These are phyloP conservation scores for Colletotrichum somersetense DNA, from an alignment of 2,329 filamentous ascomycete genomes.

Conservation along the genomic window DNA sequence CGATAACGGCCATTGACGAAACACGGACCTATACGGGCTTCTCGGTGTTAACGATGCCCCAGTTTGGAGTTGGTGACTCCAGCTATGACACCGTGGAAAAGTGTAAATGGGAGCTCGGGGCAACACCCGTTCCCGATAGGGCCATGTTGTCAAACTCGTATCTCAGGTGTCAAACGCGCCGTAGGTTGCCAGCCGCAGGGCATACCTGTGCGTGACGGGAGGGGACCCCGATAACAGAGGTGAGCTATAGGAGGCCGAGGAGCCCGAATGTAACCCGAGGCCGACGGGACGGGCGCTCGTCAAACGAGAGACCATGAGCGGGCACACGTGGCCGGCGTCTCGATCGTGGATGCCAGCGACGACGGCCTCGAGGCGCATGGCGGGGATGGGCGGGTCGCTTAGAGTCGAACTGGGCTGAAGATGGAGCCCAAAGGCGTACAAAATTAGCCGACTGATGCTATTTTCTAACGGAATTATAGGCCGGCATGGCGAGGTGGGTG, in stretches of 20 bases:
- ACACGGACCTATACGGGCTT: background rate
- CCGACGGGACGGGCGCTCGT: background rate
- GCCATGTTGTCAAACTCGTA: background rate
- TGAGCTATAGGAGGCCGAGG: background rate
- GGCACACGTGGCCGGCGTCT: background rate
- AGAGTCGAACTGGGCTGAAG: slow-evolving; percentile 17
- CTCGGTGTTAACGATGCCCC: background rate
- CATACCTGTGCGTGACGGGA: background rate
- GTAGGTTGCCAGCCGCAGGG: background rate
- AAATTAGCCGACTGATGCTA: slow-evolving; percentile 36
- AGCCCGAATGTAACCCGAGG: background rate
- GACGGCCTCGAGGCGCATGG: slow-evolving; percentile 5
- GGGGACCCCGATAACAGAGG: background rate
- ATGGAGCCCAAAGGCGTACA: slow-evolving; percentile 16
- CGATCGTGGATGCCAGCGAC: background rate
- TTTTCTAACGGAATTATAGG: slow-evolving; percentile 26
- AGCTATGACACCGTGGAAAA: background rate
- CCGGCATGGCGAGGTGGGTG: slow-evolving; percentile 9
- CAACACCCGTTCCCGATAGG: background rate
- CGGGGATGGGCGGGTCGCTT: slow-evolving; percentile 9
- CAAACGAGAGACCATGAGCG: background rate
- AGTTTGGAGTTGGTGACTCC: background rate
- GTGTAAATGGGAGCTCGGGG: background rate
- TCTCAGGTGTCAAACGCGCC: background rate
- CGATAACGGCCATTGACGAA: background rate